Base-by-base conservation (phyloP, 805 yeast species). In the Saccharomycopsis microspora region DNA sequence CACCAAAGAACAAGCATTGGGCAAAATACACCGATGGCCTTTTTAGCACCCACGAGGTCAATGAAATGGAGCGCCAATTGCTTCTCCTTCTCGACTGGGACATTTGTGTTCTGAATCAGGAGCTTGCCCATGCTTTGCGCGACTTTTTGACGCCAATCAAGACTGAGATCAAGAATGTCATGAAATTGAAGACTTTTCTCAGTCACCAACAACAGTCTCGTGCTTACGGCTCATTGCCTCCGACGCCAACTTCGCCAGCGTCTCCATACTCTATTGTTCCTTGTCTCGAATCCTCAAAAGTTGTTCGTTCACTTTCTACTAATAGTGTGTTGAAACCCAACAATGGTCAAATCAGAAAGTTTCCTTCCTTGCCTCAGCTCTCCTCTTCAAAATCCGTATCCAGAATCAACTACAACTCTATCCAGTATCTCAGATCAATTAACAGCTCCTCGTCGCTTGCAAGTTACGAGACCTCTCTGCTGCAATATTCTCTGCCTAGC, bases 1-100 rank as follows among this genome's bases (percentile, higher is more conserved):
- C 94, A 27, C 98, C 98, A 40, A 74, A 90, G 62, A 90, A 90
- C 67, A 89, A 84, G 66, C 97, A 93, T 68, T 90, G 98, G 98
- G 82, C 95, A 4, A 74, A 78, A 51, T 89, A 90, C 69, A 89
- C 97, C 3, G 81, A 82, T 60, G 97, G 97, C 0, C 70, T 93
- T 40, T 74, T 90, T 51, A 61, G 80, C 6, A 67, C 85, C 37
- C 71, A 71, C 28, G 97, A 90, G 59, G 87, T 93, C 46, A 93
- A 90, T 64, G 79, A 88, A 54, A 84, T 94, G 58, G 98, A 90
- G 66, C 74, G 89, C 55, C 97, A 90, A 66, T 69, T 93, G 57
- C 76, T 90, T 43, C 76, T 75, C 44, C 78, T 86, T 53, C 73
- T 90, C 49, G 82, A 86, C 57, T 90, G 97, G 97, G 80, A 86